Base-by-base conservation (phyloP, 306 rosid genomes). In the Trifolium pratense region DNA sequence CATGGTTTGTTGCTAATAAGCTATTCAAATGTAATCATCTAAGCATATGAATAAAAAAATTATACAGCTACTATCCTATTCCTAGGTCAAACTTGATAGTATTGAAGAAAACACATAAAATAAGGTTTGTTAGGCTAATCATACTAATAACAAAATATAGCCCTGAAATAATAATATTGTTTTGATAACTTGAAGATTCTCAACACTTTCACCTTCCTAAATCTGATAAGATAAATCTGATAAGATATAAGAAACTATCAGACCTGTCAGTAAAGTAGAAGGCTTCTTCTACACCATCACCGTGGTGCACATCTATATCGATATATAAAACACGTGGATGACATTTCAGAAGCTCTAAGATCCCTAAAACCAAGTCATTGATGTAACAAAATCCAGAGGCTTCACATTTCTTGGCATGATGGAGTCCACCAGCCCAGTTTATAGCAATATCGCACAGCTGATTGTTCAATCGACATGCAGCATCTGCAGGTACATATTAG, bases 211-310 rank as follows among this genome's bases (percentile, higher is more conserved):
- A 63, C n/a, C 45, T 62, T 49, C 31, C 39, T 63, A 60, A 68
- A 67, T 67, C 55, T 73, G 51, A 48, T 29, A 72, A 36, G 6
- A 74, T 56, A 66, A 68, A 67, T 67, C 55, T 73, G 51, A 48
- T 29, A 72, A 36, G 6, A 74, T 56, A 66, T 39, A 37, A 66
- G 45, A 73, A 78, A 74, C n/a, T 56, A 49, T 56, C 37, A 32
- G 68, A 94, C 99, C 99, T 91, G 83, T 94, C 97, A 73, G 99
- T 94, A 82, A 89, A 91, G 75, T 89, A 94, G 84, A 94, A 94
- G 42, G 99, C 97, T 89, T 94, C 99, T 84, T 94, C 99, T 6
- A 94, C 99, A 15, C 99, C 99, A 86, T 94, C 99, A 62, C 99
- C 99, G 58, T 94, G 99, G 86, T 94, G 99, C 78, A 94, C 99